A percentile compares a stretch with the other conserved stretches of the same genome.
phyloP scores from a whole-genome alignment of 225 moss, liverwort and hornwort genomes.

The Pleurozium schreberi region DNA sequence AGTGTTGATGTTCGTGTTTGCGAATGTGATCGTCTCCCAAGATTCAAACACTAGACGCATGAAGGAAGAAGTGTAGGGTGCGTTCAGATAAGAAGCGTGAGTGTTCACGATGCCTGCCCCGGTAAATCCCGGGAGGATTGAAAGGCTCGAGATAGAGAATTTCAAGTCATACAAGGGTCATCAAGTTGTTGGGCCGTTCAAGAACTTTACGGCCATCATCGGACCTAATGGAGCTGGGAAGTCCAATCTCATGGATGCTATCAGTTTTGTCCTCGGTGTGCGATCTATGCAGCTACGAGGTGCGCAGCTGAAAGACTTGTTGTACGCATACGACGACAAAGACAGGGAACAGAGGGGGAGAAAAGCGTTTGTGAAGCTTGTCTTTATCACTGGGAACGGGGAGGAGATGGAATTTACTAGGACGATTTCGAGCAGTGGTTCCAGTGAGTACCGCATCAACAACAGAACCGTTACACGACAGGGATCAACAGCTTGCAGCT shows the following conservation, averaged over 20 bases:
- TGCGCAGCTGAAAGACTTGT: conserved; percentile 93
- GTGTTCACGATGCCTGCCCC: conserved; percentile 58
- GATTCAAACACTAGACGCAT: not conserved
- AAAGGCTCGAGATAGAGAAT: conserved; percentile 92
- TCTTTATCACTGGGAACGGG: conserved; percentile 65
- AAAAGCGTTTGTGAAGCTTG: conserved; percentile 87
- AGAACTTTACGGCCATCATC: conserved; percentile 95
- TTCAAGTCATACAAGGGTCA: conserved; percentile 99
- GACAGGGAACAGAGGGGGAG: conserved; percentile 84
- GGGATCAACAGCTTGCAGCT: conserved; percentile 70
- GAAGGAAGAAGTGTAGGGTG: not conserved
- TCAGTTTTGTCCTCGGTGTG: conserved; percentile 96
- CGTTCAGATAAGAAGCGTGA: not conserved
- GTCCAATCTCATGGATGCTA: conserved; percentile 99
- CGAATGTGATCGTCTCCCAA: not conserved
- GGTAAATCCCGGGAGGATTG: conserved; percentile 77
- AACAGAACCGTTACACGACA: conserved; percentile 55
- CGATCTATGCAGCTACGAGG: conserved; percentile 98
- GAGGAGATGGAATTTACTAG: conserved; percentile 89
- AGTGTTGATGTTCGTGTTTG: not conserved
- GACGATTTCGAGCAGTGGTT: conserved; percentile 71
- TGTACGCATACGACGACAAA: conserved; percentile 89
- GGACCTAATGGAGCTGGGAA: conserved; percentile 97
- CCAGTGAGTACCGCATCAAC: conserved; percentile 86
- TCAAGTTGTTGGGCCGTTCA: conserved; percentile 92